A percentile compares a stretch with the other conserved stretches of the same genome.
These are phyloP conservation scores for Colletotrichum agaves DNA, from an alignment of 2,329 filamentous ascomycete genomes.

Conservation along the genomic window DNA sequence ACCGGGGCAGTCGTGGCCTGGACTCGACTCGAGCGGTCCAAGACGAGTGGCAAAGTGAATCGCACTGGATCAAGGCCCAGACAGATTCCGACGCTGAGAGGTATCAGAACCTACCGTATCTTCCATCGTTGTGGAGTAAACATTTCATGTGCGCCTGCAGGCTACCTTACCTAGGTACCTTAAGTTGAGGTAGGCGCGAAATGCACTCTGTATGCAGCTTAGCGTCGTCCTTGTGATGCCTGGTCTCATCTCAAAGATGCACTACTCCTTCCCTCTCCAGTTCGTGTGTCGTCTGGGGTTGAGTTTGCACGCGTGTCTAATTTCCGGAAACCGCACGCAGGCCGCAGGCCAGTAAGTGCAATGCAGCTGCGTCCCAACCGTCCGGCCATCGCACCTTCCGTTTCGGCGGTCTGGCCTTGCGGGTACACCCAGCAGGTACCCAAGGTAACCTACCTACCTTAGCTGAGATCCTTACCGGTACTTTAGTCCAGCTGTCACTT, in stretches of 20 bases:
- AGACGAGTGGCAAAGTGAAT: neutral
- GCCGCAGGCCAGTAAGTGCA: slow-evolving; percentile 1
- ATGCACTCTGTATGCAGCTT: neutral
- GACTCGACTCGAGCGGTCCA: neutral
- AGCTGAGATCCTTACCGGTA: neutral
- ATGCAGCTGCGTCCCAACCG: slow-evolving; percentile 16
- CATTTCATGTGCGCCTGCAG: neutral
- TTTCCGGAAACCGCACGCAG: neutral
- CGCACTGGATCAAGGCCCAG: neutral
- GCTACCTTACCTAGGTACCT: no score
- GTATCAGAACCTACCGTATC: neutral
- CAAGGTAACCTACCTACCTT: no score
- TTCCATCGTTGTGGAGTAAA: neutral
- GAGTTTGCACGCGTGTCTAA: slow-evolving; percentile 17
- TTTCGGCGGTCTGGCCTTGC: no score
- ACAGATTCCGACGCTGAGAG: neutral
- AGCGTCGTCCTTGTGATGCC: slow-evolving; percentile 23
- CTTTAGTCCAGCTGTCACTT: neutral
- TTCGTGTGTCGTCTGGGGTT: slow-evolving; percentile 28
- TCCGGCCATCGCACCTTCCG: neutral
- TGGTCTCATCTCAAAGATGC: slow-evolving; percentile 7
- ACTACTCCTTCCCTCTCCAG: slow-evolving; percentile 32
- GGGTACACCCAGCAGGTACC: no score
- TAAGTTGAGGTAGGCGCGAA: neutral
- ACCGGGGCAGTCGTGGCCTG: neutral